These are phyloP conservation scores for Neolecta irregularis DNA, from an alignment of 1,139 yeast genomes.

Conservation along the genomic window DNA sequence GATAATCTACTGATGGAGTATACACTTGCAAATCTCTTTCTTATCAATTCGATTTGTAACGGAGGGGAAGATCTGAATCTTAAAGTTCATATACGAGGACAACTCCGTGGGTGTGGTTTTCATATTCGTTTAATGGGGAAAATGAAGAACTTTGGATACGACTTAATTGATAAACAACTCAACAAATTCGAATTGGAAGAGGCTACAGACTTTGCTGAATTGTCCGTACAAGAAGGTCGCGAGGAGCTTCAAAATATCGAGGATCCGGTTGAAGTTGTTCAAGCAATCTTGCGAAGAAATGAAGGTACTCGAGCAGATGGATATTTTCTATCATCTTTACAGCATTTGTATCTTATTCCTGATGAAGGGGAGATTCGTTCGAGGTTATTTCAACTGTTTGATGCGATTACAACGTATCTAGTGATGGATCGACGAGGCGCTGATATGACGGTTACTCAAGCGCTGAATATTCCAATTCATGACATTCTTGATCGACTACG, in stretches of 20 bases:
- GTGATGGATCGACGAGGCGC: constrained; percentile 32
- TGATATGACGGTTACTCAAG: constrained; percentile 2
- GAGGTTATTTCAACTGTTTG: constrained; percentile 61
- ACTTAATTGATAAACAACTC: constrained; percentile 50
- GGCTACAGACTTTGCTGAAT: constrained; percentile 53
- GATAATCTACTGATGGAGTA: constrained; percentile 70
- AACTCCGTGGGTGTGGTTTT: constrained; percentile 63
- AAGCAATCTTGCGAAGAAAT: constrained; percentile 54
- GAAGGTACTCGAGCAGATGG: constrained; percentile 55
- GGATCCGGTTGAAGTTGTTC: constrained; percentile 59
- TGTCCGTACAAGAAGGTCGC: constrained; percentile 33
- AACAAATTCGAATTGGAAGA: constrained; percentile 49
- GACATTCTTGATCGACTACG: constrained; percentile 60
- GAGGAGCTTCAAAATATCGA: constrained; percentile 22
- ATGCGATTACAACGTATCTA: constrained; percentile 69
- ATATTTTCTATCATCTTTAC: constrained; percentile 60
- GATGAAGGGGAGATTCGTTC: constrained; percentile 43
- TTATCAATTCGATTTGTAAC: constrained; percentile 56
- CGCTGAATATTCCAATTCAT: constrained; percentile 41
- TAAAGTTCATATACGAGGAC: constrained; percentile 62
- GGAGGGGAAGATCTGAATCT: constrained; percentile 50
- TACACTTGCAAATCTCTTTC: constrained; percentile 58
- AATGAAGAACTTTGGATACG: constrained; percentile 48
- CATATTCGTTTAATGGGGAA: constrained; percentile 45
- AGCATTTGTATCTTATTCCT: constrained; percentile 52